Conservation (phyloP, 495 filamentous ascomycete species). For the Hypoxylon perforatum region DNA sequence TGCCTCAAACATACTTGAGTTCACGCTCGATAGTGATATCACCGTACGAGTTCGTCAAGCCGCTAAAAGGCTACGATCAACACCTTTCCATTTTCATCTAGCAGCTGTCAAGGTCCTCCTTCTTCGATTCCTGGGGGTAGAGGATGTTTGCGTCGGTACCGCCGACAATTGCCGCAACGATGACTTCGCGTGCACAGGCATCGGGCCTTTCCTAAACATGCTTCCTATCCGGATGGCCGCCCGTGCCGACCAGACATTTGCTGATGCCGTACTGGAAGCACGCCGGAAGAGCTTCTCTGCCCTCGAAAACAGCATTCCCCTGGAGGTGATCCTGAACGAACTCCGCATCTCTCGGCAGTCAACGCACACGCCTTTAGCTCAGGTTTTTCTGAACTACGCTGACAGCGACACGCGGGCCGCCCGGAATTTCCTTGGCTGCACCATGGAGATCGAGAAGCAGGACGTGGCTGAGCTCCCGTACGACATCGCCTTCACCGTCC, state of each 20-base stretch:
- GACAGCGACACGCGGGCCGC: too few species aligned
- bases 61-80: too few species aligned
- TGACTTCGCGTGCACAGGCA: constrained; percentile 33
- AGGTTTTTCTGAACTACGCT: constrained; percentile 54
- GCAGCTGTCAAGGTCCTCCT: constrained; percentile 40
- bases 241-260: not conserved
- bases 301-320: constrained; percentile 49
- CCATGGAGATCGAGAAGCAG: too few species aligned
- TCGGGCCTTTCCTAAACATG: constrained; percentile 62
- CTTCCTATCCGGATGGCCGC: constrained; percentile 50
- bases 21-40: not conserved
- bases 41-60: too few species aligned
- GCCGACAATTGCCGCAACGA: constrained; percentile 50
- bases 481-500: too few species aligned
- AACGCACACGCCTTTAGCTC: constrained; percentile 48
- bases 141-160: constrained; percentile 48
- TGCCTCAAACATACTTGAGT: not conserved
- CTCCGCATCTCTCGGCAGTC: constrained; percentile 30
- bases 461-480: too few species aligned
- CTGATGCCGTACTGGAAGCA: too few species aligned
- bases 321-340: constrained; percentile 48
- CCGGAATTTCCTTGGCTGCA: too few species aligned
- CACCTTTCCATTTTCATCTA: constrained; percentile 48
- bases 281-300: constrained; percentile 28
- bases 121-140: constrained; percentile 13